Base-by-base conservation (phyloP, 2,329 filamentous ascomycete genomes). In the Beauveria scarabaeidicola region DNA sequence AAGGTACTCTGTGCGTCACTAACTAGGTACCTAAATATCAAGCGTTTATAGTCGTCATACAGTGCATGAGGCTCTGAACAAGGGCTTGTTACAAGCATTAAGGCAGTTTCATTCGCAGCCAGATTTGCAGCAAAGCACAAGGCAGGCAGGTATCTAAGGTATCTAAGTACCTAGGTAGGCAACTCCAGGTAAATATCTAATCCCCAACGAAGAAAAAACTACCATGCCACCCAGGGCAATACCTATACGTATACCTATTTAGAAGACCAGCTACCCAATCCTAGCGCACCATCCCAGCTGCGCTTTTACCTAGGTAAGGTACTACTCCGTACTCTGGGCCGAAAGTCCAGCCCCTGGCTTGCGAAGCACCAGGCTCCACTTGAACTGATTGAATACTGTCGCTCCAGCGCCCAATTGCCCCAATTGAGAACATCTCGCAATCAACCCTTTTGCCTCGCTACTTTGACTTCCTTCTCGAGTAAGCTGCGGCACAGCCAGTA, bases 321-420 rank as follows among this genome's bases (percentile, higher is more conserved):
- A n/a, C n/a, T n/a, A n/a, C n/a, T n/a, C n/a, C n/a, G n/a, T n/a
- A n/a, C 41, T 23, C 15, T 52, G 27, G 36, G 23, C 23, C 17
- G 15, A 32, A 11, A 27, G 27, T 36, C 51, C 25, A 55, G 32
- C 58, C 58, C 58, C 58, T 60, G 58, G 58, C 51, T 51, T 54
- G 43, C 58, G 41, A 60, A 55, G 41, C 38, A 52, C 56, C 47
- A 58, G 52, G 25, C 47, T 58, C 56, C 56, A 58, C 56, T 52
- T 52, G 47, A 36, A 23, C 46, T 44, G 52, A 19, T 36, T 51
- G 21, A 40, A 58, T 15, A 25, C 38, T 44, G 27, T 48, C 47
- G 36, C 47, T 51, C 7, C 56, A 32, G 17, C 13, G 32, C 36
- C 46, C 46, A 57, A 57, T 50, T 41, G 23, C 21, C 46, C 46